Percentiles rank a stretch among this genome's conserved stretches.
These are phyloP conservation scores for Teratosphaeria zuluensis DNA, from an alignment of 2,329 filamentous ascomycete species.

Conservation along the genomic window DNA sequence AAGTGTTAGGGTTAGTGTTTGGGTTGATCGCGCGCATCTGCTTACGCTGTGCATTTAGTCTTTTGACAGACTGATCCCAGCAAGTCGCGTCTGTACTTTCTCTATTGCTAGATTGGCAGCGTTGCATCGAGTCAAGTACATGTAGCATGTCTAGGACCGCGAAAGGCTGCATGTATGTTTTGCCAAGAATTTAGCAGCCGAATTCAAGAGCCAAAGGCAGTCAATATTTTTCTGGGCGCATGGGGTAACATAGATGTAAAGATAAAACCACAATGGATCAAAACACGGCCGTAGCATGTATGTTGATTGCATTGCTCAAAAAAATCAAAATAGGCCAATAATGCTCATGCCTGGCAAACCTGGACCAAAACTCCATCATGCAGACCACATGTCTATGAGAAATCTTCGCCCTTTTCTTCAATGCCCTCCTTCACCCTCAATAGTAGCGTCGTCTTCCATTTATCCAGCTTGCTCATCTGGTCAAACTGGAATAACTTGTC, in stretches of 20 bases:
- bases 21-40: background rate
- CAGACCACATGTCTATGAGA: slow-evolving; percentile 42
- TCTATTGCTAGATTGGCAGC: too few species aligned
- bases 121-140: too few species aligned
- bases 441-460: slow-evolving; percentile 89
- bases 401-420: slow-evolving; percentile 60
- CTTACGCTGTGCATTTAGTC: background rate
- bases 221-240: too few species aligned
- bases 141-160: too few species aligned
- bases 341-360: background rate
- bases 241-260: too few species aligned
- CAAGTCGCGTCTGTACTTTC: too few species aligned
- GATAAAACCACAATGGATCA: too few species aligned
- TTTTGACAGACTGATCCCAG: background rate
- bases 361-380: background rate
- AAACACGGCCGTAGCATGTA: background rate
- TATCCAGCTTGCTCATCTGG: slow-evolving; percentile 85
- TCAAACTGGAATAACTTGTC: slow-evolving; percentile 85
- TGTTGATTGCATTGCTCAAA: too few species aligned
- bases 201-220: too few species aligned
- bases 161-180: too few species aligned
- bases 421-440: slow-evolving; percentile 76
- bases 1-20: background rate
- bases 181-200: too few species aligned
- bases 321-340: too few species aligned